These are phyloP conservation scores for Mycena indigotica DNA, from an alignment of 768 basidiomycete genomes.

Conservation along the genomic window DNA sequence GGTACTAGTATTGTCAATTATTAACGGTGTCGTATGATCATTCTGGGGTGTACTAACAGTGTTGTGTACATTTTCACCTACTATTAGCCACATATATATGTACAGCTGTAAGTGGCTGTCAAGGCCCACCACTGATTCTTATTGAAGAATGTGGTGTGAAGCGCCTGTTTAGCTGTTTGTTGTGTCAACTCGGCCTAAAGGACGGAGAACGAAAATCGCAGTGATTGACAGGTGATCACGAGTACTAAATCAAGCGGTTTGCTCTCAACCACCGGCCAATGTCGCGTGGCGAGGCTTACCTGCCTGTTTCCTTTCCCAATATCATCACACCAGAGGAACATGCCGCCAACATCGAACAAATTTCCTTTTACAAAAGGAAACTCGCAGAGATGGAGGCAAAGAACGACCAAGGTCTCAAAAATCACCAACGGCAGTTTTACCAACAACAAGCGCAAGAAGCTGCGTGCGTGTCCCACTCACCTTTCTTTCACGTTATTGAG, in stretches of 20 bases:
- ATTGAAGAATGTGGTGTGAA: too few relatives aligned
- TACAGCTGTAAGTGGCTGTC: too few relatives aligned
- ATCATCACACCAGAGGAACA: background rate
- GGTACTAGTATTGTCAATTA: too few relatives aligned
- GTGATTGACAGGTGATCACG: background rate
- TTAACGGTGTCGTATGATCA: too few relatives aligned
- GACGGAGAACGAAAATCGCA: background rate
- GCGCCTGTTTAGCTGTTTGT: too few relatives aligned
- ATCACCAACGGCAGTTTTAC: background rate
- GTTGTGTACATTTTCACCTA: too few relatives aligned
- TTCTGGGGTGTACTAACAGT: too few relatives aligned
- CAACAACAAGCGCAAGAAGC: background rate
- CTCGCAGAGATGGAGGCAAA: background rate
- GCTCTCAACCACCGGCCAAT: background rate
- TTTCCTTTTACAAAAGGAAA: background rate
- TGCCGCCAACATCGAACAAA: background rate
- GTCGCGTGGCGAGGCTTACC: background rate
- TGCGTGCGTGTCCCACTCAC: background rate
- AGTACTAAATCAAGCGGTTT: background rate
- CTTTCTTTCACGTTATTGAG: background rate
- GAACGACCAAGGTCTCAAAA: background rate
- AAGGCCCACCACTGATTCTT: too few relatives aligned
- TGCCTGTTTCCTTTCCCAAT: background rate
- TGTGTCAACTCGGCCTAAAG: too few relatives aligned
- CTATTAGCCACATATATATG: too few relatives aligned